phyloP scores from a whole-genome alignment of 2,329 filamentous ascomycete species.

The Alternaria ventricosa region DNA sequence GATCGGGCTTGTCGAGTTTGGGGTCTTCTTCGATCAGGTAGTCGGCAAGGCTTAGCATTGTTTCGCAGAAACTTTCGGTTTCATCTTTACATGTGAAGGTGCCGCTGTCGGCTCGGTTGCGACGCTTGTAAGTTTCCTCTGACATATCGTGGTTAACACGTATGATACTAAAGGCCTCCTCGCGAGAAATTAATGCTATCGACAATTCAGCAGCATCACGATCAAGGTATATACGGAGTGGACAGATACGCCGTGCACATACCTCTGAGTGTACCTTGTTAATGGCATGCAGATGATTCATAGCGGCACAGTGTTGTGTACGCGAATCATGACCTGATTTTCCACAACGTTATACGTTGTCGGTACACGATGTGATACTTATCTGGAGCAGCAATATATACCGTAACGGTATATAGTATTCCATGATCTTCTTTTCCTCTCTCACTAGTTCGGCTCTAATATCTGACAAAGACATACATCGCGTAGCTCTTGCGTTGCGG shows the following conservation, averaged over 20 bases:
- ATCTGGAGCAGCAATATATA: not conserved
- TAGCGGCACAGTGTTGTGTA: not conserved
- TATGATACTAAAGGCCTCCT: too few relatives aligned
- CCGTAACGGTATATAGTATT: rapidly evolving
- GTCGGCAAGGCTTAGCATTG: not conserved
- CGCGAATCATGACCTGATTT: not conserved
- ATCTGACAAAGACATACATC: not conserved
- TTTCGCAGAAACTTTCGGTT: not conserved
- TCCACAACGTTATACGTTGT: not conserved
- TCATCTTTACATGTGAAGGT: not conserved
- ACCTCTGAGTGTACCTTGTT: not conserved
- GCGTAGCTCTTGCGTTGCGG: not conserved
- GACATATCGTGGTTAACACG: not conserved
- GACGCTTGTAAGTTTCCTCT: not conserved
- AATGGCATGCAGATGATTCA: not conserved
- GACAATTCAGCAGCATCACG: not conserved
- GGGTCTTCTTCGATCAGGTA: not conserved
- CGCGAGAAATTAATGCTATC: not conserved
- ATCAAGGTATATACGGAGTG: not conserved
- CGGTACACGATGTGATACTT: not conserved
- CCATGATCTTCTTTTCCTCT: not conserved
- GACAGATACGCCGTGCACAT: not conserved
- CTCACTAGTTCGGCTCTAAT: not conserved
- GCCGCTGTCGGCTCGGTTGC: not conserved
- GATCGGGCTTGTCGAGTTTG: not conserved